Evolutionary conservation across 2,329 filamentous ascomycete genomes (phyloP).

Genomic region (Hypoxylon sp.): DNA sequence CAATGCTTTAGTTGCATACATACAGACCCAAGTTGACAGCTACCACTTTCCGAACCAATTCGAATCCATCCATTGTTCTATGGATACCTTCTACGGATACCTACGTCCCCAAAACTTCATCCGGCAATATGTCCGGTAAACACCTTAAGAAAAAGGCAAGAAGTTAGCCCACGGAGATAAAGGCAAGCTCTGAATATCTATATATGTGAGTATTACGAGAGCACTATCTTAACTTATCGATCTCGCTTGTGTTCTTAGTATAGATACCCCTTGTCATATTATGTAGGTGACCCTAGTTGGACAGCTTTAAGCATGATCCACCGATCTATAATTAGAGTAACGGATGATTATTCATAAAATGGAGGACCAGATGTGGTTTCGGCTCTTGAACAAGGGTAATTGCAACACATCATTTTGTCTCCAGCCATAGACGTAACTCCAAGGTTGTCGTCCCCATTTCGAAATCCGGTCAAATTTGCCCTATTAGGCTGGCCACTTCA

Average conservation of each 20-base stretch:
- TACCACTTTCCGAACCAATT: conserved; percentile 32
- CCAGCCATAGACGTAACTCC: background rate
- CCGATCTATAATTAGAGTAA: conserved; percentile 38
- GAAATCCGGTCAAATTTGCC: conserved; percentile 24
- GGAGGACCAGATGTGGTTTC: conserved; percentile 19
- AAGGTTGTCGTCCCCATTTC: background rate
- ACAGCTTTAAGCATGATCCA: conserved; percentile 25
- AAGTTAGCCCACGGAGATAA: conserved; percentile 6
- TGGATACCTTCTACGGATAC: background rate
- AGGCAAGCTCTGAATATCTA: background rate
- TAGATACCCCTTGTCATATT: conserved; percentile 5
- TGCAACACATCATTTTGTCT: conserved; percentile 13
- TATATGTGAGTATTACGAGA: conserved; percentile 4
- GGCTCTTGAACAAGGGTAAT: conserved; percentile 20
- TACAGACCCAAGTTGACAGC: conserved; percentile 15
- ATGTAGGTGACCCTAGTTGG: conserved; percentile 11
- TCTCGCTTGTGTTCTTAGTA: conserved; percentile 5
- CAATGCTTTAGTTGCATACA: conserved; percentile 22
- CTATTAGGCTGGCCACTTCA: conserved; percentile 13
- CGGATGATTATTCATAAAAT: conserved; percentile 23
- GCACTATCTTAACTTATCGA: conserved; percentile 16
- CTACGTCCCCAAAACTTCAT: conserved; percentile 22
- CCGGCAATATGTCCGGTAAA: conserved; percentile 18
- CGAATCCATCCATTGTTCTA: conserved; percentile 16
- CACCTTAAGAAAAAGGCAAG: conserved; percentile 1